Evolutionary conservation across 2,329 filamentous ascomycete species (phyloP).

Genomic region (Stagonosporopsis tanaceti): DNA sequence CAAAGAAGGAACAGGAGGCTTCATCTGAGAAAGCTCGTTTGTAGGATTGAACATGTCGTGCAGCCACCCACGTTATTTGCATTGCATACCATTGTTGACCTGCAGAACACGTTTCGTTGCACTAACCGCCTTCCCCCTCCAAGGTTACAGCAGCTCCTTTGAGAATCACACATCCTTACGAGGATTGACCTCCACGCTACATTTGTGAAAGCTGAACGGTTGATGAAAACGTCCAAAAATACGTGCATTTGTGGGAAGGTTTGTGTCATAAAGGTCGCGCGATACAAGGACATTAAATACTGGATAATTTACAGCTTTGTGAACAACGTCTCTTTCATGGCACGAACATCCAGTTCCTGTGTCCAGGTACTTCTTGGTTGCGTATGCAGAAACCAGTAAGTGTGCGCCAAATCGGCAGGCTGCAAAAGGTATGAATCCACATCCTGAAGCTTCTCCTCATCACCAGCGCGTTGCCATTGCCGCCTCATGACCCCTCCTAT

Average conservation of each 20-base stretch:
- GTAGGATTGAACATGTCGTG: not conserved
- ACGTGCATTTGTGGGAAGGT: too few species aligned
- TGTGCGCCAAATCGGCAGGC: slow-evolving; percentile 23
- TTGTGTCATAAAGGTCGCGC: not conserved
- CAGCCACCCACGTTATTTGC: not conserved
- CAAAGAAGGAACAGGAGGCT: not conserved
- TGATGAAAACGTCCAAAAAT: too few species aligned
- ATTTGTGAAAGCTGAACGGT: too few species aligned
- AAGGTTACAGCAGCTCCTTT: too few species aligned
- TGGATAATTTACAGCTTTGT: slow-evolving; percentile 10
- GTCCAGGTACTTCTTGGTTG: slow-evolving; percentile 35
- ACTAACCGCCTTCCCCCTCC: not conserved
- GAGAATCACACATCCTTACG: too few species aligned
- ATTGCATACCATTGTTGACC: not conserved
- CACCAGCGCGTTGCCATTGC: slow-evolving; percentile 1
- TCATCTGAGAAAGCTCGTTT: not conserved
- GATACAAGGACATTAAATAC: not conserved
- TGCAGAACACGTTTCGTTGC: not conserved
- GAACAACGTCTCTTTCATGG: slow-evolving; percentile 26
- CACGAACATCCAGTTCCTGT: slow-evolving; percentile 32
- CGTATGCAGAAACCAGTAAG: slow-evolving; percentile 32
- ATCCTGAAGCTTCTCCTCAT: slow-evolving; percentile 3
- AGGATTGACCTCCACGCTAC: too few species aligned
- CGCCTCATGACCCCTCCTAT: not conserved
- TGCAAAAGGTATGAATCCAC: slow-evolving; percentile 18